Base-by-base conservation (phyloP, 75 land plant genomes). In the Ceratopteris richardii region DNA sequence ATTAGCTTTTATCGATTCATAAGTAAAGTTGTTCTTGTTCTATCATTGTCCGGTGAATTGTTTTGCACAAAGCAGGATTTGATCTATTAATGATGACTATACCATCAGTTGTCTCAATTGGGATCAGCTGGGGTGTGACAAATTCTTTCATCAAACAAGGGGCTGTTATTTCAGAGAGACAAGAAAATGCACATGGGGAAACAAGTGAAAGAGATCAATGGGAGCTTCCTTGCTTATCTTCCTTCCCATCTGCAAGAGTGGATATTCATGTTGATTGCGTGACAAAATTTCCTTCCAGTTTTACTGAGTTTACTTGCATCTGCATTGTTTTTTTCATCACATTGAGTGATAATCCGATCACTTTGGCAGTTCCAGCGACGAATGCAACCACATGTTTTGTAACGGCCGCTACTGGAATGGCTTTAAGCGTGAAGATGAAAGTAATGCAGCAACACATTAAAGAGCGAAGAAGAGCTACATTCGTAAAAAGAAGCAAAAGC, bases 301-400 rank as follows among this genome's bases (percentile, higher is more conserved):
- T 27, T 78, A 28, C 16, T 86, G 17, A 93, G 89, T 55, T 75
- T 93, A 25, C 78, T 85, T 2, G 90, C 90, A 24, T 93, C 98
- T 27, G 89, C 81, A 47, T 54, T 84, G 22, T 93, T 93, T 79
- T n/a, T n/a, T 79, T 89, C 67, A 51, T 68, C 37, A 66, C 76
- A 20, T 70, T 89, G 27, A 67, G 85, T 47, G 70, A 72, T 31
- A 37, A 72, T 51, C 96, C 96, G 9, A 84, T 93, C 63, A 86
- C 96, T 36, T 56, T 89, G 23, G 96, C 98, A 13, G 98, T 93
- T 11, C 98, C 98, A 7, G 95, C 89, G 43, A 93, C 98, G 17
- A 93, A 93, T 51, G 96, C 96, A 29, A 73, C 77, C 48, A 89
- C 98, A 6, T 93, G 89, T 66, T 87, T 86, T 5, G 76, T 90